Evolutionary conservation across 2,329 filamentous ascomycete species (phyloP).

Genomic region (Cadophora luteo-olivacea): DNA sequence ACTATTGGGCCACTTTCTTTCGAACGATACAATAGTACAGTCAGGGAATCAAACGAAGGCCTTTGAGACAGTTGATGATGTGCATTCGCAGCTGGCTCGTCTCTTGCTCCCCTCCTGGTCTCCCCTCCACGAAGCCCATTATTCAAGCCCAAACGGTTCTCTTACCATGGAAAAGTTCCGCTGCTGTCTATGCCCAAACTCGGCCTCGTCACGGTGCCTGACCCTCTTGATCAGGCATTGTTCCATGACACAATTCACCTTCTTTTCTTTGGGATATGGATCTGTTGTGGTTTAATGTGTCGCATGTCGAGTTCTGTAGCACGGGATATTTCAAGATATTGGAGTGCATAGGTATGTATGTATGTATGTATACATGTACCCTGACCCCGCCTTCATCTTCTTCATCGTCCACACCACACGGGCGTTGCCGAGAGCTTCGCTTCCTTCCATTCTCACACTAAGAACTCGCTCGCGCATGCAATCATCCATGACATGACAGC

Average conservation of each 20-base stretch:
- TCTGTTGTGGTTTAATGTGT: neutral
- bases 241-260: neutral
- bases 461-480: neutral
- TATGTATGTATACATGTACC: too few species aligned
- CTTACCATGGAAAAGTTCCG: neutral
- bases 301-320: neutral
- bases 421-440: neutral
- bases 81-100: neutral
- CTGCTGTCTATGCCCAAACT: neutral
- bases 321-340: neutral
- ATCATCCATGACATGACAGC: neutral
- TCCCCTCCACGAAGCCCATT: neutral
- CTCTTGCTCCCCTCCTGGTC: neutral
- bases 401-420: neutral
- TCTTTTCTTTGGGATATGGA: neutral
- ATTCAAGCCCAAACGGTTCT: conserved; percentile 7
- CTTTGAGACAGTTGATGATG: neutral
- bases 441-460: neutral
- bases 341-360: neutral
- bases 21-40: neutral
- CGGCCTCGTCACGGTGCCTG: neutral
- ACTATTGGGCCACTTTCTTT: neutral
- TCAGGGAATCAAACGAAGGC: neutral
- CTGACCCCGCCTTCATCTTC: neutral
- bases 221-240: neutral